Percentiles rank a stretch among this genome's conserved stretches.
Evolutionary conservation across 768 basidiomycete species (phyloP).

Genomic region (Cyathus striatus): DNA sequence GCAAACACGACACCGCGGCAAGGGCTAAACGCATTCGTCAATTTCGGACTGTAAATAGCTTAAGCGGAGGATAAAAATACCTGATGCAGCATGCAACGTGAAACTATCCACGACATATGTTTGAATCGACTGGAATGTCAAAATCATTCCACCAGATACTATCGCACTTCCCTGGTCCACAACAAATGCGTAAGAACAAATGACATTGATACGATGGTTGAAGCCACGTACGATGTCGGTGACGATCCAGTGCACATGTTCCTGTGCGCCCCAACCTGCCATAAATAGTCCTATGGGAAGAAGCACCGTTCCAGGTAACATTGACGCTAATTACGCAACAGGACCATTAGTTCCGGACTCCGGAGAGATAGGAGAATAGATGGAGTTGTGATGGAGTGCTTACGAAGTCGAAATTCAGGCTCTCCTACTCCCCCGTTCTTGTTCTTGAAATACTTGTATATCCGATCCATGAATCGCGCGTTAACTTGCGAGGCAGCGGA

Average conservation of each 20-base stretch:
- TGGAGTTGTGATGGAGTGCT: conserved; percentile 10
- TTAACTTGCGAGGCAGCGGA: conserved; percentile 46
- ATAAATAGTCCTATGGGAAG: conserved; percentile 68
- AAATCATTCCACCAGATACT: conserved; percentile 52
- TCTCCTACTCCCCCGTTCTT: conserved; percentile 44
- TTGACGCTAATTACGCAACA: conserved; percentile 39
- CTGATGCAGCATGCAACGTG: conserved; percentile 63
- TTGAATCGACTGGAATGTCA: conserved; percentile 58
- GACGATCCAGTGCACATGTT: conserved; percentile 61
- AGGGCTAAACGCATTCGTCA: conserved; percentile 36
- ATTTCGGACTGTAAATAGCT: not conserved
- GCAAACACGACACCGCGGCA: conserved; percentile 58
- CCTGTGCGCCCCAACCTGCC: conserved; percentile 64
- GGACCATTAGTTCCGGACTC: conserved; percentile 4
- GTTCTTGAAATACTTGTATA: conserved; percentile 45
- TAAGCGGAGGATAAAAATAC: conserved; percentile 22
- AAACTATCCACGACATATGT: conserved; percentile 68
- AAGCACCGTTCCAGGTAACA: conserved; percentile 52
- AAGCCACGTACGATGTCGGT: conserved; percentile 51
- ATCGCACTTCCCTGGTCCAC: conserved; percentile 45
- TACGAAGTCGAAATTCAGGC: conserved; percentile 47
- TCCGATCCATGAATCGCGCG: conserved; percentile 48
- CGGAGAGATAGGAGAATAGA: not conserved
- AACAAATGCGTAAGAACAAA: conserved; percentile 4
- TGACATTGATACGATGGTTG: not conserved